Evolutionary conservation across 108 stramenopile genomes (phyloP).

Genomic region (Parietichytrium sp.): DNA sequence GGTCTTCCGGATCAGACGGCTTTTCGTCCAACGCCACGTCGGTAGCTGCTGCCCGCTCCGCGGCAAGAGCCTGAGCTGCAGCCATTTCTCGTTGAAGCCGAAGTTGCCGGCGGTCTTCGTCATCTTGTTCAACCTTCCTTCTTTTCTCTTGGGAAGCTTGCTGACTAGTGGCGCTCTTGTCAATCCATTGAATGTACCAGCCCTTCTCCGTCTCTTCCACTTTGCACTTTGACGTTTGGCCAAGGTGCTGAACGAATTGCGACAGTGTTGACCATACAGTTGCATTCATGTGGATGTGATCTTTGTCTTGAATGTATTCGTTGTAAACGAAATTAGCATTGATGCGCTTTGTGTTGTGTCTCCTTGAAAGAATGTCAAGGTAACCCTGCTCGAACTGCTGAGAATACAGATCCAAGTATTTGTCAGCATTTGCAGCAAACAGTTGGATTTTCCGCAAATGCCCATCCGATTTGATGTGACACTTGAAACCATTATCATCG

Average conservation of each 20-base stretch:
- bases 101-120: conserved; percentile 51
- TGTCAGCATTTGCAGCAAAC: conserved; percentile 77
- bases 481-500: conserved; percentile 81
- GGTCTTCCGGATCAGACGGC: conserved; percentile 2
- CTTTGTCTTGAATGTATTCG: conserved; percentile 88
- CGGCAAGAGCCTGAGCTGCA: background rate
- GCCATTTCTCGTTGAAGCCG: background rate
- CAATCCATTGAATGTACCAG: conserved; percentile 92
- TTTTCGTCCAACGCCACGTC: conserved; percentile 31
- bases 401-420: conserved; percentile 73
- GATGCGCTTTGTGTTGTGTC: conserved; percentile 85
- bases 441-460: conserved; percentile 95
- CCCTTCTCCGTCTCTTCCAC: conserved; percentile 96
- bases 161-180: conserved; percentile 73
- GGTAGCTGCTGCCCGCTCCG: background rate
- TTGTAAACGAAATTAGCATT: conserved; percentile 95
- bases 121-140: conserved; percentile 52
- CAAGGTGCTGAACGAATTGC: conserved; percentile 92
- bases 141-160: background rate
- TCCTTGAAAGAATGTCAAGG: conserved; percentile 76
- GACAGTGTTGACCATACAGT: conserved; percentile 90
- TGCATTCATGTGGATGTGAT: conserved; percentile 98
- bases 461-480: conserved; percentile 87
- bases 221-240: conserved; percentile 80
- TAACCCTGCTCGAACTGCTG: conserved; percentile 79